phyloP scores from a whole-genome alignment of 257 asterid species.

The Solanum verrucosum region DNA sequence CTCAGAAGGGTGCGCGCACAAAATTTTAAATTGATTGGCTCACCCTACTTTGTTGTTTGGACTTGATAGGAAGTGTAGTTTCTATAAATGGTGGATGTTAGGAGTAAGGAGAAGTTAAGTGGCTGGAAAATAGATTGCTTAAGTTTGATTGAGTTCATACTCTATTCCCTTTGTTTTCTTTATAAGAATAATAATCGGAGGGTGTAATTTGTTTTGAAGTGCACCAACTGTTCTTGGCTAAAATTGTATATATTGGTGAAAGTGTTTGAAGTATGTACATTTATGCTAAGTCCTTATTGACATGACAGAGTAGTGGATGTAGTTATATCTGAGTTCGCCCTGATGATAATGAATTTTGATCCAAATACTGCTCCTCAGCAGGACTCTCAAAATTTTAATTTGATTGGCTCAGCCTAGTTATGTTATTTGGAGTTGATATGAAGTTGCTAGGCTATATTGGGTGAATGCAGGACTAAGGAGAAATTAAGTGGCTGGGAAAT shows the following conservation, averaged over 20 bases:
- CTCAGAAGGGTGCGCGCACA: fast-evolving
- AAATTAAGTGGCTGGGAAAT: background rate
- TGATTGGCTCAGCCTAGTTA: background rate
- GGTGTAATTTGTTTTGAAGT: background rate
- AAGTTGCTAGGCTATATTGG: background rate
- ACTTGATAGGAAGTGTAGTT: background rate
- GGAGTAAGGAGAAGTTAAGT: background rate
- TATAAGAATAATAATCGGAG: background rate
- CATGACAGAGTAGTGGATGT: background rate
- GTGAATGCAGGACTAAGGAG: background rate
- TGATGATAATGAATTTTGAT: background rate
- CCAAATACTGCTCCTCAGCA: background rate
- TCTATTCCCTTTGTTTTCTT: background rate
- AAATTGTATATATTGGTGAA: background rate
- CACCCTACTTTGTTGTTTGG: background rate
- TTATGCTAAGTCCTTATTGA: background rate
- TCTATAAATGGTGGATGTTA: background rate
- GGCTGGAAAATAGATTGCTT: background rate
- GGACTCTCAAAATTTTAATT: background rate
- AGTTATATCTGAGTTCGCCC: background rate
- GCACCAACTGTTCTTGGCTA: background rate
- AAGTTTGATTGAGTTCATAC: background rate
- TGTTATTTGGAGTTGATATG: background rate
- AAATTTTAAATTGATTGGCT: background rate
- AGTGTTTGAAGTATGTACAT: background rate